These are phyloP conservation scores for Cyclotella atomus DNA, from an alignment of 108 stramenopile species.

Conservation along the genomic window DNA sequence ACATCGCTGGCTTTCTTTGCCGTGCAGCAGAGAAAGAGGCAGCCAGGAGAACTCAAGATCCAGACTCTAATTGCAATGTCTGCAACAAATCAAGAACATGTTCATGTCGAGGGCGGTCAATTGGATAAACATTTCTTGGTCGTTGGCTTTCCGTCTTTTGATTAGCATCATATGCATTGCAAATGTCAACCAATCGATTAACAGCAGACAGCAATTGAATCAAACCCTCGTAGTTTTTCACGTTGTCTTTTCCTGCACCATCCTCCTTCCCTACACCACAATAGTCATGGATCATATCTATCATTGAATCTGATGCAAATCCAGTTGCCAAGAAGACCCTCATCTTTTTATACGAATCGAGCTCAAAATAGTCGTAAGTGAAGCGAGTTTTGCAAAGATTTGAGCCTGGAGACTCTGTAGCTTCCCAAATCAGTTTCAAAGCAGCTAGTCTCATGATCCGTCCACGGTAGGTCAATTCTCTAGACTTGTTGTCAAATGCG, in stretches of 20 bases:
- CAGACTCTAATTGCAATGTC: too few relatives aligned
- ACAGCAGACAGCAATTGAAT: not conserved
- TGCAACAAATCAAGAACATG: not conserved
- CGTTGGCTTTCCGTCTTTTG: not conserved
- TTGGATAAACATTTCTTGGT: not conserved
- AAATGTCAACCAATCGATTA: conserved; percentile 6
- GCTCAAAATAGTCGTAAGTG: not conserved
- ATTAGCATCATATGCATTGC: not conserved
- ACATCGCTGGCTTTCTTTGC: too few relatives aligned
- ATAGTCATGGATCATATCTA: not conserved
- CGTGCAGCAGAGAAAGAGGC: too few relatives aligned
- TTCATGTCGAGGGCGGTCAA: not conserved
- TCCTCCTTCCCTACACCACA: not conserved
- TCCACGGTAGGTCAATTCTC: not conserved
- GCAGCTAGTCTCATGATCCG: conserved; percentile 2
- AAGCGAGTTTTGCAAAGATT: not conserved
- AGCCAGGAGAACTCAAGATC: too few relatives aligned
- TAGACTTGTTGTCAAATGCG: not conserved
- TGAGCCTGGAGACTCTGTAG: not conserved
- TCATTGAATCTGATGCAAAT: not conserved
- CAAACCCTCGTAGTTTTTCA: not conserved
- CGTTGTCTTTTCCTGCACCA: too few relatives aligned
- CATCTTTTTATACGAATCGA: conserved; percentile 3
- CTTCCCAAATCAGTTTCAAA: not conserved
- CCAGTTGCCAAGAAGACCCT: not conserved